phyloP scores from a whole-genome alignment of 2,329 filamentous ascomycete genomes.

The Seiridium unicorne region DNA sequence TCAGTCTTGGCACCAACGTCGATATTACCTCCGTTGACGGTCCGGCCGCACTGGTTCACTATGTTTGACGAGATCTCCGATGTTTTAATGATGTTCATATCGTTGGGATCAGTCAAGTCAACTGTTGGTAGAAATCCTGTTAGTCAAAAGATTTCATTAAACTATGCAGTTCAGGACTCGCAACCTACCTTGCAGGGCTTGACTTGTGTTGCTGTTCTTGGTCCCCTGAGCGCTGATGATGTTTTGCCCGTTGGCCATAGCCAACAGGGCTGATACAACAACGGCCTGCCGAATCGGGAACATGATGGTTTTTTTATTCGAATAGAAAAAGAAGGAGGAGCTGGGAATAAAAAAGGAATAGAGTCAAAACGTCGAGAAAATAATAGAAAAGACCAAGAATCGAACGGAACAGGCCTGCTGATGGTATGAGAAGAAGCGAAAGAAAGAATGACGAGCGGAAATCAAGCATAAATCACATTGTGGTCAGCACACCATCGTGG shows the following conservation, averaged over 20 bases:
- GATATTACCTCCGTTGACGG: slow-evolving; percentile 59
- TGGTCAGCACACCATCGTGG: not conserved
- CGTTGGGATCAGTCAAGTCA: slow-evolving; percentile 21
- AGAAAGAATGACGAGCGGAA: not conserved
- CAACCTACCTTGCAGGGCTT: slow-evolving; percentile 3
- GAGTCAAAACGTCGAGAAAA: slow-evolving; percentile 13
- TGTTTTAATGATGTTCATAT: slow-evolving; percentile 62
- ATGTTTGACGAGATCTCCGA: slow-evolving; percentile 49
- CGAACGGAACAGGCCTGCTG: not conserved
- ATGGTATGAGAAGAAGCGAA: not conserved
- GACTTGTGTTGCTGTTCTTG: slow-evolving; percentile 22
- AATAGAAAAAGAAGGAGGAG: not conserved
- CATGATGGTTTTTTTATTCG: not conserved
- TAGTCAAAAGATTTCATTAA: not conserved
- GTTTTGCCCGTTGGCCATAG: slow-evolving; percentile 28
- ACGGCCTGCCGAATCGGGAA: not conserved
- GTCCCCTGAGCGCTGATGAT: slow-evolving; percentile 26
- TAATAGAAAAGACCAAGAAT: slow-evolving; percentile 2
- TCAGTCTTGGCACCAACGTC: slow-evolving; percentile 57
- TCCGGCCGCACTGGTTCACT: slow-evolving; percentile 62
- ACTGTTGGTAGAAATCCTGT: slow-evolving; percentile 4
- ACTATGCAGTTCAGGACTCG: not conserved
- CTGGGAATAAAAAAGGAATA: not conserved
- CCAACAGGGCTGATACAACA: slow-evolving; percentile 18
- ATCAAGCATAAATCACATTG: not conserved